These are phyloP conservation scores for Aspergillus pseudoterreus DNA, from an alignment of 2,329 filamentous ascomycete genomes.

Conservation along the genomic window DNA sequence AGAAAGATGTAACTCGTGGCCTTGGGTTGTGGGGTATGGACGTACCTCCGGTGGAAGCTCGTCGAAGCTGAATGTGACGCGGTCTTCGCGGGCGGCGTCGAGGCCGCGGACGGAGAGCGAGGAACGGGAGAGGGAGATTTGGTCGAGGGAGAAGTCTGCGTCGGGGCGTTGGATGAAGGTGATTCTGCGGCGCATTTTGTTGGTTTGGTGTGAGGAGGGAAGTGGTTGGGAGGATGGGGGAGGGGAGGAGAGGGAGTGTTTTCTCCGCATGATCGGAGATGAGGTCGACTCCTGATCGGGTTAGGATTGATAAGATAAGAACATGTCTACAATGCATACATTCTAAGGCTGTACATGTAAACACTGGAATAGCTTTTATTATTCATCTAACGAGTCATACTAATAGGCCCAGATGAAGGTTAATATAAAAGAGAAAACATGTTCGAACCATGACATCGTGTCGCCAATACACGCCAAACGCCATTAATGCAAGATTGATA, in stretches of 20 bases:
- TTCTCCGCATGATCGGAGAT: background rate
- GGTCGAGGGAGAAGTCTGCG: slow-evolving; percentile 60
- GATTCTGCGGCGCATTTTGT: slow-evolving; percentile 47
- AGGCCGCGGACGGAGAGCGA: slow-evolving; percentile 57
- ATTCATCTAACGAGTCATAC: background rate
- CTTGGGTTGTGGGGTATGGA: background rate
- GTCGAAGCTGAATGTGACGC: slow-evolving; percentile 67
- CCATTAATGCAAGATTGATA: slow-evolving; percentile 19
- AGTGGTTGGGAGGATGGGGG: slow-evolving; percentile 2
- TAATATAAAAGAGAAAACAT: slow-evolving; percentile 1
- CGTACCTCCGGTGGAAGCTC: slow-evolving; percentile 68
- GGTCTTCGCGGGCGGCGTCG: slow-evolving; percentile 71
- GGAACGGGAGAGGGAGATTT: slow-evolving; percentile 56
- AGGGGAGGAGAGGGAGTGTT: background rate
- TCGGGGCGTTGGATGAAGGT: slow-evolving; percentile 72
- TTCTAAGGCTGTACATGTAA: too few relatives aligned
- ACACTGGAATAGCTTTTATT: background rate
- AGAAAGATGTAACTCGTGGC: too few relatives aligned
- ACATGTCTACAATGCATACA: too few relatives aligned
- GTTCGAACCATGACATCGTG: slow-evolving; percentile 10
- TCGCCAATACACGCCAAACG: slow-evolving; percentile 20
- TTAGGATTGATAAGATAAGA: slow-evolving; percentile 3
- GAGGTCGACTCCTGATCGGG: background rate
- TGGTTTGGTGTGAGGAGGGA: background rate
- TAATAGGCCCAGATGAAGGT: background rate